phyloP scores from a whole-genome alignment of 345 rosid genomes.

The Acer saccharum region DNA sequence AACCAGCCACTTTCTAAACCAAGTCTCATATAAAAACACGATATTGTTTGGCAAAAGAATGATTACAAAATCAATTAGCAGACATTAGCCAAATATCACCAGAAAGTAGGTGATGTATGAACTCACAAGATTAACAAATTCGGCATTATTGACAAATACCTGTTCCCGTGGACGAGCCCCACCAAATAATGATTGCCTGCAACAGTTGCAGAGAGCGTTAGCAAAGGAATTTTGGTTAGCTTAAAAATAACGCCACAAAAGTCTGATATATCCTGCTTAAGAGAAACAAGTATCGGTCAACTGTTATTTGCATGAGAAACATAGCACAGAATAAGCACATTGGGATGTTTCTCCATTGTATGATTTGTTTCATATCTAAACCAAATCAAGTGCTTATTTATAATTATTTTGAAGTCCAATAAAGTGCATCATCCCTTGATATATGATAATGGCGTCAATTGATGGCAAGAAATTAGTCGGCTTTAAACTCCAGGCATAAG shows the following conservation, averaged over 20 bases:
- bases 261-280: neutral
- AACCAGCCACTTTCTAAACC: neutral
- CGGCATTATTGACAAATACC: slow-evolving; percentile 14
- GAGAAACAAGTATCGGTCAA: neutral
- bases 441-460: neutral
- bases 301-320: neutral
- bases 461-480: neutral
- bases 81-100: neutral
- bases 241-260: neutral
- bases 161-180: slow-evolving; percentile 28
- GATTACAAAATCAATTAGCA: neutral
- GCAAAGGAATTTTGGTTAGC: neutral
- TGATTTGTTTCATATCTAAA: neutral
- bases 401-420: neutral
- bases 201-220: slow-evolving; percentile 9
- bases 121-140: neutral
- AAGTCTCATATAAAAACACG: neutral
- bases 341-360: neutral
- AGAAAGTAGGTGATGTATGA: neutral
- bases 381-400: neutral
- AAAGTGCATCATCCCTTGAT: neutral
- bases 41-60: neutral
- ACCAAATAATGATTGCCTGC: slow-evolving; percentile 33
- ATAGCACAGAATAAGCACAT: neutral
- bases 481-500: neutral